Evolutionary conservation across 2,329 filamentous ascomycete genomes (phyloP), one percentile per base, ranked within the genome.

Genomic region (Thermothelomyces thermophilus): DNA sequence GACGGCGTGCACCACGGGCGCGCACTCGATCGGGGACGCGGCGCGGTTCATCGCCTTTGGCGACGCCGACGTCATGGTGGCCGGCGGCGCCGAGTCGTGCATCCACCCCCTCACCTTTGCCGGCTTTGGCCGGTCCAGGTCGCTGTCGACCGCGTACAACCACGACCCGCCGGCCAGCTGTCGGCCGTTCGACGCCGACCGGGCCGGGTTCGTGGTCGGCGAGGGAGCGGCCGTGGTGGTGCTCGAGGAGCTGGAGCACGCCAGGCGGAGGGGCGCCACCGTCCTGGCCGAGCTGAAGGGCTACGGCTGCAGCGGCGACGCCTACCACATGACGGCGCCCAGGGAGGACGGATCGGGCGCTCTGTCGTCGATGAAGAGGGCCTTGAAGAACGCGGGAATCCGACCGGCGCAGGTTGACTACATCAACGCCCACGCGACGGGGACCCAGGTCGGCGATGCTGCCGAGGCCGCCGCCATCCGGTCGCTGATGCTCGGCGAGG

Each of bases 1-100:
- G 0, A 98, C 93, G 11, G 93, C 93, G 51, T 98, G 93, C 66
- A 97, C 93, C 0, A 98, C 93, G 0, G 93, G 93, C 10, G 88
- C 91, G 1, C 93, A 98, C 70, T 90, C 90, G 1, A 84, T 98
- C 43, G 93, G 91, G 16, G 93, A 98, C 66, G 93, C 93, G 5
- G 84, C 87, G n/a, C 82, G 91, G 16, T 88, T 96, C 64, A 91
- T 98, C 54, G 80, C 85, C n/a, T 84, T 83, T 62, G 90, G 90
- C 6, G 91, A 97, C 64, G 91, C 91, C 40, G 79, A 95, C 66
- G 85, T 97, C 48, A 97, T 98, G 90, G 71, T 98, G 8, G 90
- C 93, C n/a, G 93, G 93, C 36, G 91, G 91, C 24, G 82, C 91
- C 8, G 93, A 98, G 68, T 90, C 91, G 0, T 98, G 93, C 66